phyloP scores from a whole-genome alignment of 345 rosid species.

The Clausena lansium region DNA sequence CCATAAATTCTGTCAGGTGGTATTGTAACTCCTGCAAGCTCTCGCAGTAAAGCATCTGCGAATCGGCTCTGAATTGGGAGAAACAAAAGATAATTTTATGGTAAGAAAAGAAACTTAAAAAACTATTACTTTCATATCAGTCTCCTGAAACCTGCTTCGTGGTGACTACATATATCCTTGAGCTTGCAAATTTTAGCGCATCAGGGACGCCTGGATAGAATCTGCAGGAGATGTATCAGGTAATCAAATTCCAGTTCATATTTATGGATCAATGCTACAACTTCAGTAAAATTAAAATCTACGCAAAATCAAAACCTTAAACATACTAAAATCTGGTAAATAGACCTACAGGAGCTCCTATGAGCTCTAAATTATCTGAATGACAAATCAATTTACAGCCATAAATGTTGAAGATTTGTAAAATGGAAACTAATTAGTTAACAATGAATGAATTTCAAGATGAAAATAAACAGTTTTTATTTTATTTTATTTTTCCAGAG shows the following conservation, averaged over 20 bases:
- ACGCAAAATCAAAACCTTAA: background rate
- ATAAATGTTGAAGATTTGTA: background rate
- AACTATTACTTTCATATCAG: background rate
- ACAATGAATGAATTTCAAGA: background rate
- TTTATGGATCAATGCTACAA: background rate
- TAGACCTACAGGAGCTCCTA: background rate
- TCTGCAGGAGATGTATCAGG: slow-evolving; percentile 38
- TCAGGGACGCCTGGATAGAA: slow-evolving; percentile 91
- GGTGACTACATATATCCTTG: slow-evolving; percentile 72
- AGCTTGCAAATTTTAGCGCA: slow-evolving; percentile 80
- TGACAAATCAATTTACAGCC: background rate
- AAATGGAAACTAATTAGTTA: too few species aligned
- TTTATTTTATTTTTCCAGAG: background rate
- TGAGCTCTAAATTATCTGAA: background rate
- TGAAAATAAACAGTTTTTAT: background rate
- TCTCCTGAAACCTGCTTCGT: slow-evolving; percentile 65
- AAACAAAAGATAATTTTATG: background rate
- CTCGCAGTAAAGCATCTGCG: too few species aligned
- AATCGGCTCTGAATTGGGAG: background rate
- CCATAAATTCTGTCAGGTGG: background rate
- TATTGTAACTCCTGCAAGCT: too few species aligned
- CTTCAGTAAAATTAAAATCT: background rate
- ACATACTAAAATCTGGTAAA: background rate
- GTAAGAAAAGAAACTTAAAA: background rate
- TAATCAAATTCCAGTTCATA: slow-evolving; percentile 8